Base-by-base conservation (phyloP, 495 filamentous ascomycete genomes). In the Xylaria telfairii region DNA sequence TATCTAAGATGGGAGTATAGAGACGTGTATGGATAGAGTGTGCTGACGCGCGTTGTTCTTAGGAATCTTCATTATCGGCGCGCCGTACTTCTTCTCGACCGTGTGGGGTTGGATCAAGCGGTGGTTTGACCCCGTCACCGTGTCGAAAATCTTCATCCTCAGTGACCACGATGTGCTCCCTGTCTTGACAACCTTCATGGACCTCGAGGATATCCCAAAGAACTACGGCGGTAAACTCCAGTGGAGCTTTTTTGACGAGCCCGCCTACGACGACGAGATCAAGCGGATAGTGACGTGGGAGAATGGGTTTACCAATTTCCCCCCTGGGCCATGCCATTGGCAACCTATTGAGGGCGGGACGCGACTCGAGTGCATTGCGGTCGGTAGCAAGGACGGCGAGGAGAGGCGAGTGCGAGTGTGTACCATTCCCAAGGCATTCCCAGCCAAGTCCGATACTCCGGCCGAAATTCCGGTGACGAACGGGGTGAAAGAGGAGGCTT, bases 31-130 rank as follows among this genome's bases (percentile, higher is more conserved):
- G 19, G 24, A 59, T 17, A 44, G 21, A 24, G 7, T 13, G 34
- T 73, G 62, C 67, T 72, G 72, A 74, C 57, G 26, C 19, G 13
- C 37, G 24, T 39, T 10, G 24, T 12, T 47, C 28, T 32, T 61
- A 74, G 73, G 57, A 26, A 67, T 72, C 39, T 75, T 92, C 87
- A 92, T 97, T 76, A 92, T 97, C 71, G 93, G 93, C 56, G 94
- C 94, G 0, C 94, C 94, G 4, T 85, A 88, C 53, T 97, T 96
- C 86, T 97, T 97, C 83, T 92, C 92, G 37, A 96, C 94, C 13
- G 92, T 97, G 63, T 97, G 94, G 94, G 88, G 92, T 72, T 97
- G 94, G 94, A 91, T 96, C 81, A 96, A 97, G 84, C 90, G 90
- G 76, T 97, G 94, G 94, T 97, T 97, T 77, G 94, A 97, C 81